Evolutionary conservation across 495 filamentous ascomycete genomes (phyloP).

Genomic region (Evernia prunastri): DNA sequence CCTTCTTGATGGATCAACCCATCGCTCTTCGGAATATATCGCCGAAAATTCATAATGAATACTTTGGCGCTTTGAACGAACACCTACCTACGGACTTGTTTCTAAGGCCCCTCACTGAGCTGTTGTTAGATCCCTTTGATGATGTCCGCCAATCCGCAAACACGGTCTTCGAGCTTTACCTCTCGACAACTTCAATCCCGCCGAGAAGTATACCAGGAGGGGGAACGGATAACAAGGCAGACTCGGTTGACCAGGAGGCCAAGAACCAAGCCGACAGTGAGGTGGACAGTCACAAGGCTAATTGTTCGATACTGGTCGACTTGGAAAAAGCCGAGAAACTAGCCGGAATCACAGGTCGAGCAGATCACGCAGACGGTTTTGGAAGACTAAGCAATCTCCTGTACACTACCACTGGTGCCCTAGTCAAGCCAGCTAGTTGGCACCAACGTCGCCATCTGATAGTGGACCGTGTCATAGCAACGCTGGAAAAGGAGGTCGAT

Average conservation of each 20-base stretch:
- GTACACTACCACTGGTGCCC: conserved; percentile 9
- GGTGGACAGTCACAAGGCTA: neutral
- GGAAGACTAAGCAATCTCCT: conserved; percentile 55
- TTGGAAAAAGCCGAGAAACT: conserved; percentile 12
- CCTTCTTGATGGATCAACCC: conserved; percentile 52
- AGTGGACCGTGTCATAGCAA: conserved; percentile 18
- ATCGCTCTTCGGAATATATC: neutral
- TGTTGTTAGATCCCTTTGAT: conserved; percentile 83
- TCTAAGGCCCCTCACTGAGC: conserved; percentile 57
- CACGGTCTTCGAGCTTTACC: conserved; percentile 6
- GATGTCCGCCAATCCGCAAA: conserved; percentile 70
- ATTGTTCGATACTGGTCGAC: neutral
- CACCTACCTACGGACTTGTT: conserved; percentile 22
- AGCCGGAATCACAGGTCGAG: conserved; percentile 55
- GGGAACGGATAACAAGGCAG: neutral
- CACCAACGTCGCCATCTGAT: conserved; percentile 3
- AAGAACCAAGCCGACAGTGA: neutral
- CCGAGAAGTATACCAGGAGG: neutral
- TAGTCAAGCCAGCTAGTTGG: neutral
- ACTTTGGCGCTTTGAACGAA: conserved; percentile 7
- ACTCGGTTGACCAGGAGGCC: neutral
- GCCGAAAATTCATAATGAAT: neutral
- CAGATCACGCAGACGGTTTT: conserved; percentile 80
- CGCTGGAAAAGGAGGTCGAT: conserved; percentile 51
- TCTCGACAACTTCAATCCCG: neutral